Evolutionary conservation across 140 eudicot species (phyloP).

Genomic region (Cichorium intybus): DNA sequence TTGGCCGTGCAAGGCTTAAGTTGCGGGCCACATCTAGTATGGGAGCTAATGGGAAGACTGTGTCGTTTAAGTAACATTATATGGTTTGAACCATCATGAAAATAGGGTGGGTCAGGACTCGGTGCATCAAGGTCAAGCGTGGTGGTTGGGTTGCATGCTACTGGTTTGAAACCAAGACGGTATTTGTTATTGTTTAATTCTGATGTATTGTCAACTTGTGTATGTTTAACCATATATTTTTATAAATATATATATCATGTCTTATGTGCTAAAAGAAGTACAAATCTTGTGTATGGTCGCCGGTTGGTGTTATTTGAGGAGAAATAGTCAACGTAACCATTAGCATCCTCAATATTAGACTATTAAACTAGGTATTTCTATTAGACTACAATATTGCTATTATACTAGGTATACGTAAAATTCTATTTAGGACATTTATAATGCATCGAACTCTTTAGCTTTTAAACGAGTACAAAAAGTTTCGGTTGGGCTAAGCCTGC

Average conservation of each 20-base stretch:
- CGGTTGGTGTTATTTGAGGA: too few relatives aligned
- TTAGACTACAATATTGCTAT: too few relatives aligned
- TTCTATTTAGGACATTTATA: too few relatives aligned
- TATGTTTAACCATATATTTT: neutral
- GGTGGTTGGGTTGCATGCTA: slow-evolving; percentile 1
- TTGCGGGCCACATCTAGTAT: slow-evolving; percentile 36
- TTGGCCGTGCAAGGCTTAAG: slow-evolving; percentile 44
- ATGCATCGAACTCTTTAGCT: too few relatives aligned
- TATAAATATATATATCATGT: slow-evolving; percentile 1
- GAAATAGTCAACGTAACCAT: too few relatives aligned
- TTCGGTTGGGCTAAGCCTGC: too few relatives aligned
- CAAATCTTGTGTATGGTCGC: too few relatives aligned
- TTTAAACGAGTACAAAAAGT: too few relatives aligned
- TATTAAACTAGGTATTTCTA: too few relatives aligned
- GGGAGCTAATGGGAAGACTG: slow-evolving; percentile 26
- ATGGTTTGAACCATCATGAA: neutral
- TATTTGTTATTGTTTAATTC: neutral
- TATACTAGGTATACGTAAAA: too few relatives aligned
- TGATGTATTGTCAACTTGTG: neutral
- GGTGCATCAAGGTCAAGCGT: slow-evolving; percentile 1
- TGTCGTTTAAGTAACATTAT: slow-evolving; percentile 20
- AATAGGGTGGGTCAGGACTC: slow-evolving; percentile 4
- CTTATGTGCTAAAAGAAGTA: neutral
- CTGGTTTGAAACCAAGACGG: slow-evolving; percentile 12
- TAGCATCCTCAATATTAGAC: too few relatives aligned